Evolutionary conservation across 2,329 filamentous ascomycete species (phyloP), one percentile per base, ranked within the genome.

Genomic region (Alternaria sp.): DNA sequence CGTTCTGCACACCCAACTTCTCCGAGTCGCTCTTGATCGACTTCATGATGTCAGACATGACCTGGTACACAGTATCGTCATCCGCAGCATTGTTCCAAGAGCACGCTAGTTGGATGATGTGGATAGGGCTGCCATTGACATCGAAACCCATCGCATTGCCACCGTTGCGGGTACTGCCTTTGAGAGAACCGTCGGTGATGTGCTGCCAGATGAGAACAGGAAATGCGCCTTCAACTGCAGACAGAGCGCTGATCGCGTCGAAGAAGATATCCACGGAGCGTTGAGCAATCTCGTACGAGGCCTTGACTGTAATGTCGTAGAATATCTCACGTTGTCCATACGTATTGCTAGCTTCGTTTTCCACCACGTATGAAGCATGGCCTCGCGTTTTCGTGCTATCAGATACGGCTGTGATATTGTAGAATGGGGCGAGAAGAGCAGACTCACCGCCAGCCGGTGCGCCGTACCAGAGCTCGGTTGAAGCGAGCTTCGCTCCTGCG

Each of bases 81-180:
- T 71, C 68, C 0, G 54, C 56, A 1, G 49, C 54, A 5, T 67
- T 45, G 2, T 52, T 51, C 68, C 69, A 72, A 11, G 31, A 53
- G 10, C 51, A 63, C 3, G 62, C 54, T n/a, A 70, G 60, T 7
- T 66, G 62, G 3, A 72, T 54, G 6, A 68, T 62, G 1, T 67
- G 39, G 6, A 66, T 61, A 9, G 65, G 68, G 9, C 66, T 67
- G 8, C 62, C 53, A 3, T 39, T 36, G 4, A 62, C 23, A 4
- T 65, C 49, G 21, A 73, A 55, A 0, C 68, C 65, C 23, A 72
- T 56, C 13, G 60, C 55, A 13, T 70, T 72, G 17, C 64, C 68
- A 26, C 60, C 60, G 13, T 62, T 58, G 13, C 52, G 54, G 11
- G 66, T 70, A 56, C 74, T 72, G 31, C 61, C 56, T 39, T 63